Evolutionary conservation across 2,329 filamentous ascomycete genomes (phyloP).

Genomic region (Colletotrichum cereale): DNA sequence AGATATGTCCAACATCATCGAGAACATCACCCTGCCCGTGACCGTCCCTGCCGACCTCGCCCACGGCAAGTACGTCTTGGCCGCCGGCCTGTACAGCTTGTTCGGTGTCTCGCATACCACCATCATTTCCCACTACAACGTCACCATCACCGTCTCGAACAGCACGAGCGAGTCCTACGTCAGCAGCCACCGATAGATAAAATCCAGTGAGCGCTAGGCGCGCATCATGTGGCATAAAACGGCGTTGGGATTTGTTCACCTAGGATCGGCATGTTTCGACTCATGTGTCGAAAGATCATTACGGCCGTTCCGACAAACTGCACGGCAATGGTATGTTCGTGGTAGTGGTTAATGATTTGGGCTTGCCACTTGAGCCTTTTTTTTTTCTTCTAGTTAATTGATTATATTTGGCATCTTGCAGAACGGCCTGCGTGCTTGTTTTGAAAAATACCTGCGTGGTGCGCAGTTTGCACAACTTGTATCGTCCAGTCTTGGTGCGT

Average conservation of each 20-base stretch:
- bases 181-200: slow-evolving; percentile 49
- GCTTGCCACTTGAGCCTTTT: neutral
- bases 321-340: neutral
- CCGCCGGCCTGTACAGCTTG: slow-evolving; percentile 47
- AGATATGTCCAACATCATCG: slow-evolving; percentile 46
- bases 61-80: slow-evolving; percentile 44
- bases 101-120: slow-evolving; percentile 44
- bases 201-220: neutral
- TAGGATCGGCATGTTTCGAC: neutral
- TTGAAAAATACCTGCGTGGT: too few relatives aligned
- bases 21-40: slow-evolving; percentile 45
- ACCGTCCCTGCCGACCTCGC: slow-evolving; percentile 43
- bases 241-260: slow-evolving; percentile 1
- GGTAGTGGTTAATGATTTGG: neutral
- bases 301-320: neutral
- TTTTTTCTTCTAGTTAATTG: neutral
- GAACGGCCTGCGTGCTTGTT: too few relatives aligned
- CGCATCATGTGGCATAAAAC: neutral
- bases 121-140: slow-evolving; percentile 44
- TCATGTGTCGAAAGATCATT: too few relatives aligned
- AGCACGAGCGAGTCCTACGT: slow-evolving; percentile 44
- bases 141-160: slow-evolving; percentile 45
- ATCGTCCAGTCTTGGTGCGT: too few relatives aligned
- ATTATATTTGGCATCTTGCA: too few relatives aligned
- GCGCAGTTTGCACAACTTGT: too few relatives aligned